Evolutionary conservation across 768 basidiomycete genomes (phyloP).

Genomic region (Auricularia sp.): DNA sequence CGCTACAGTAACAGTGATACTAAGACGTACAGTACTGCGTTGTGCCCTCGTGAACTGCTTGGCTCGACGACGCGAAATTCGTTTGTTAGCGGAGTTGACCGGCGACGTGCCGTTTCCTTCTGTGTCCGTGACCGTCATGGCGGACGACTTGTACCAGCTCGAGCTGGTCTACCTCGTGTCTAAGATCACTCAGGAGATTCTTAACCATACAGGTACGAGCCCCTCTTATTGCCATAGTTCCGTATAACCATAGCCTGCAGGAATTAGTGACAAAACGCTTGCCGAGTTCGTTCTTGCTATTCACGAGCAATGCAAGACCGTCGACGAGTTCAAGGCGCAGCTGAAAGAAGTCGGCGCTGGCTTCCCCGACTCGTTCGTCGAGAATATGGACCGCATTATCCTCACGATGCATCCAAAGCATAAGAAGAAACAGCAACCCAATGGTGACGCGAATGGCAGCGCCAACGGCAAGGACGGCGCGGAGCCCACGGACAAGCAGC

Average conservation of each 20-base stretch:
- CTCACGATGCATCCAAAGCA: constrained; percentile 93
- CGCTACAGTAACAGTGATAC: too few relatives aligned
- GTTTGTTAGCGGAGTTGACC: too few relatives aligned
- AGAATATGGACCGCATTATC: constrained; percentile 90
- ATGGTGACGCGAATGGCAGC: constrained; percentile 19
- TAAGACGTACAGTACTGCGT: too few relatives aligned
- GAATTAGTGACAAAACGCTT: constrained; percentile 80
- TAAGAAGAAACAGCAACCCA: constrained; percentile 57
- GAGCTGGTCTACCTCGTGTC: constrained; percentile 87
- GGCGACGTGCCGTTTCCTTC: not conserved
- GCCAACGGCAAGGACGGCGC: constrained; percentile 20
- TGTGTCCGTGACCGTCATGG: not conserved
- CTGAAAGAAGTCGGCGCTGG: constrained; percentile 68
- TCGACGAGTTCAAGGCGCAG: constrained; percentile 72
- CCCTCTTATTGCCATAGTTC: not conserved
- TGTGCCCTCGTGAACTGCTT: too few relatives aligned
- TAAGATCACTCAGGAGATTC: constrained; percentile 86
- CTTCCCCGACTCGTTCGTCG: constrained; percentile 84
- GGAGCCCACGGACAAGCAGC: constrained; percentile 48
- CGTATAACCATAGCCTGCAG: constrained; percentile 24
- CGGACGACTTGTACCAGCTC: constrained; percentile 79
- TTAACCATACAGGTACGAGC: constrained; percentile 52
- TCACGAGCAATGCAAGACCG: constrained; percentile 73
- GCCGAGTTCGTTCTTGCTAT: constrained; percentile 92
- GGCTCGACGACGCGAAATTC: not conserved